Evolutionary conservation across 1,284 basidiomycete genomes (phyloP).

Genomic region (Omphalotus olearius): DNA sequence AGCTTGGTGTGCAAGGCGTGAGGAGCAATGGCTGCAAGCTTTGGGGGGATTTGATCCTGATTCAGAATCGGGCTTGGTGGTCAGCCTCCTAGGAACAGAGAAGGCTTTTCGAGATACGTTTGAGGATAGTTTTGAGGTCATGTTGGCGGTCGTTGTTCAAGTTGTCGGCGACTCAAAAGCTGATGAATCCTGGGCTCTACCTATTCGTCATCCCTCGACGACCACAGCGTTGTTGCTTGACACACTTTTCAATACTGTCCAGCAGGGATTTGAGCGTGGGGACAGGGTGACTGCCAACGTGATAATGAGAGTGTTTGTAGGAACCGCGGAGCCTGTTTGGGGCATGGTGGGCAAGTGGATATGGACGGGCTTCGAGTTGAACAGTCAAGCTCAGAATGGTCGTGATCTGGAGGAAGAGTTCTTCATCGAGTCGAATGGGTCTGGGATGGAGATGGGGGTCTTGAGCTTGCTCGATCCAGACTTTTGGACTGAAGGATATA

Average conservation of each 20-base stretch:
- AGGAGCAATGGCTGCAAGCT: slow-evolving; percentile 61
- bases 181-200: slow-evolving; percentile 30
- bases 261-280: slow-evolving; percentile 52
- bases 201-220: slow-evolving; percentile 43
- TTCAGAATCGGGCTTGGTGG: slow-evolving; percentile 31
- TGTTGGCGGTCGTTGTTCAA: slow-evolving; percentile 42
- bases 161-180: slow-evolving; percentile 22
- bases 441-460: slow-evolving; percentile 34
- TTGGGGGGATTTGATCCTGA: slow-evolving; percentile 26
- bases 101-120: slow-evolving; percentile 55
- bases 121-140: slow-evolving; percentile 48
- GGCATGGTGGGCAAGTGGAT: slow-evolving; percentile 70
- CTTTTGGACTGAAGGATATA: slow-evolving; percentile 78
- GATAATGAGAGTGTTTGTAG: slow-evolving; percentile 59
- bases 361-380: slow-evolving; percentile 60
- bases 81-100: slow-evolving; percentile 66
- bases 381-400: slow-evolving; percentile 41
- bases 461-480: slow-evolving; percentile 59
- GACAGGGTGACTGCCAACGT: slow-evolving; percentile 48
- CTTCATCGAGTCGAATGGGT: slow-evolving; percentile 72
- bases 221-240: slow-evolving; percentile 59
- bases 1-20: slow-evolving; percentile 65
- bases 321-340: slow-evolving; percentile 71
- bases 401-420: slow-evolving; percentile 69
- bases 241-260: slow-evolving; percentile 49